A percentile compares a stretch with the other conserved stretches of the same genome.
Conservation (phyloP, 345 rosid genomes). For the Lepidium africanum region DNA sequence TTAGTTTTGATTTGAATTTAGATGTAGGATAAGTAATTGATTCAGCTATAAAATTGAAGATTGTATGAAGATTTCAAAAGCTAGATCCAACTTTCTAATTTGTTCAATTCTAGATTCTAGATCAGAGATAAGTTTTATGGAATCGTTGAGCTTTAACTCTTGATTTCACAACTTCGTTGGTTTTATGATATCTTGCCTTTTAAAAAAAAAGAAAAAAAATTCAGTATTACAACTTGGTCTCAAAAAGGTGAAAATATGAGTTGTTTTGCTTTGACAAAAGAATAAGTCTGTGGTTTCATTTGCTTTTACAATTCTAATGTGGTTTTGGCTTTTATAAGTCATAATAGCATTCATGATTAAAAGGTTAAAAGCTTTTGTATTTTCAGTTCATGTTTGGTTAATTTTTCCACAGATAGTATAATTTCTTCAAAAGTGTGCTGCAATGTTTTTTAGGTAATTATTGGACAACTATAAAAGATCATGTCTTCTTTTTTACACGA, state of each 20-base stretch:
- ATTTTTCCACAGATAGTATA: neutral
- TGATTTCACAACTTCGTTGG: neutral
- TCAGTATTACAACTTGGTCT: neutral
- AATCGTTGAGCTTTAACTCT: neutral
- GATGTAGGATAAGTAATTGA: neutral
- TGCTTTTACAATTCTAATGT: neutral
- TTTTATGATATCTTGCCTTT: neutral
- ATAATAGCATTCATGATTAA: conserved; percentile 23
- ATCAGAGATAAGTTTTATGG: conserved; percentile 5
- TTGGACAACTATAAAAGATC: neutral
- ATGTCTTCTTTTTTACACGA: neutral
- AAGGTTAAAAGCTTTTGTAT: neutral
- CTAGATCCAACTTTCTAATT: conserved; percentile 4
- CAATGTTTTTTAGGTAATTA: neutral
- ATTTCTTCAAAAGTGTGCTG: neutral
- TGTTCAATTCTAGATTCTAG: neutral
- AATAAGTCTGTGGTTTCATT: neutral
- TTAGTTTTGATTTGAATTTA: neutral
- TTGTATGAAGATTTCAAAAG: neutral
- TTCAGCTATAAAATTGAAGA: neutral
- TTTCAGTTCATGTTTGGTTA: neutral
- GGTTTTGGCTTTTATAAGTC: conserved; percentile 16
- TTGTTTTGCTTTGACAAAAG: neutral
- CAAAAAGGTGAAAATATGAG: neutral
- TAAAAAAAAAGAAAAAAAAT: no score